Percentiles rank a stretch among this genome's conserved stretches.
These are phyloP conservation scores for Auriculariales sp. DNA, from an alignment of 768 basidiomycete species.

Conservation along the genomic window DNA sequence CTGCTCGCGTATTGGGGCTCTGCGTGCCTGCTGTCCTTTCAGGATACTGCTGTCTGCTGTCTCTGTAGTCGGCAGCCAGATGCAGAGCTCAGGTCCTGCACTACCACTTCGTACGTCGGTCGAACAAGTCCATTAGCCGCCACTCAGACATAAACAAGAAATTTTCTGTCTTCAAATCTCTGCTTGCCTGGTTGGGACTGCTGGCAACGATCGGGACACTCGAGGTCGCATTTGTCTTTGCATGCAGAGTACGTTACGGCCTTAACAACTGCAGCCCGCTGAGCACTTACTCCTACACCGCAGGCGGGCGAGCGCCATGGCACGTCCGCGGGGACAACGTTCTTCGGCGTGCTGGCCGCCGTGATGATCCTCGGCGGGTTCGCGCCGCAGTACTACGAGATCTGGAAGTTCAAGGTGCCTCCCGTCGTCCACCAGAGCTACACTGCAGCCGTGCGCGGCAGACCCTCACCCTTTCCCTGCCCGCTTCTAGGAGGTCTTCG, in stretches of 20 bases:
- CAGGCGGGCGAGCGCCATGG: slow-evolving; percentile 25
- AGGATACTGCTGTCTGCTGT: too few species aligned
- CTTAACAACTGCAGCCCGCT: neutral
- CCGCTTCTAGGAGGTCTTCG: slow-evolving; percentile 51
- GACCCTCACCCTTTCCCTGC: neutral
- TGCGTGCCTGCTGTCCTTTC: too few species aligned
- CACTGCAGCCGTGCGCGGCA: neutral
- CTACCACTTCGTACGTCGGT: slow-evolving; percentile 29
- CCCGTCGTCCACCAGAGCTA: too few species aligned
- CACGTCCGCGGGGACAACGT: slow-evolving; percentile 24
- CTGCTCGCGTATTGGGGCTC: too few species aligned
- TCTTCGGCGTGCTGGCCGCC: slow-evolving; percentile 49
- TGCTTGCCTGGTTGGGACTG: slow-evolving; percentile 22
- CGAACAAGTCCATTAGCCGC: slow-evolving; percentile 9
- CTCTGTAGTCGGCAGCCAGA: too few species aligned
- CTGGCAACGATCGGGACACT: slow-evolving; percentile 37
- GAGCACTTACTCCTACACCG: neutral
- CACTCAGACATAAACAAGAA: too few species aligned
- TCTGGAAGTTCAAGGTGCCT: slow-evolving; percentile 38
- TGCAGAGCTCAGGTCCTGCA: slow-evolving; percentile 61
- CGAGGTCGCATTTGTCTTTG: slow-evolving; percentile 45
- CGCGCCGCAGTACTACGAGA: slow-evolving; percentile 62
- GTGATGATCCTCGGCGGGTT: slow-evolving; percentile 35
- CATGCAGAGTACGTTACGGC: slow-evolving; percentile 29
- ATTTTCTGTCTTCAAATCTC: too few species aligned